phyloP scores from a whole-genome alignment of 1,284 basidiomycete genomes.

The Apiotrichum sp. region DNA sequence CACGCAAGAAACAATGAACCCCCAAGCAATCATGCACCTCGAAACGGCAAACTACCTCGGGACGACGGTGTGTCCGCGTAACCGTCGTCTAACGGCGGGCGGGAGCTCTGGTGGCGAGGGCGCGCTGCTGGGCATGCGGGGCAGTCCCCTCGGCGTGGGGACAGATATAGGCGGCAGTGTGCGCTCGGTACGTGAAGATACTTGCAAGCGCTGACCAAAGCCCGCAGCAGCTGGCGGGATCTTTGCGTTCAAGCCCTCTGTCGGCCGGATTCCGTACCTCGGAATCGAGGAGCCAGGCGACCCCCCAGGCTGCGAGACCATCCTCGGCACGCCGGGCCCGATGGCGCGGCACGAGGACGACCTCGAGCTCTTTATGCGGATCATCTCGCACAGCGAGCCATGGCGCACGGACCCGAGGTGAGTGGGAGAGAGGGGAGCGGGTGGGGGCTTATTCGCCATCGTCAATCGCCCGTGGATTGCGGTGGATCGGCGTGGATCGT shows the following conservation, averaged over 20 bases:
- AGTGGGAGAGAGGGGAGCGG: too few species aligned
- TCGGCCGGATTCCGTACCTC: slow-evolving; percentile 35
- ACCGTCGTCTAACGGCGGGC: slow-evolving; percentile 40
- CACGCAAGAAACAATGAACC: slow-evolving; percentile 13
- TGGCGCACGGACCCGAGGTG: slow-evolving; percentile 19
- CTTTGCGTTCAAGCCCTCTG: slow-evolving; percentile 40
- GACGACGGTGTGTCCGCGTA: slow-evolving; percentile 43
- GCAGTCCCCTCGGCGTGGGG: slow-evolving; percentile 31
- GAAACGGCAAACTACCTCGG: slow-evolving; percentile 34
- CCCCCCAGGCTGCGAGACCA: slow-evolving; percentile 29
- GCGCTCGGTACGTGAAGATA: slow-evolving; percentile 20
- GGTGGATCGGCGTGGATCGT: too few species aligned
- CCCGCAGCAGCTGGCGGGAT: slow-evolving; percentile 36
- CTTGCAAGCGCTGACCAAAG: neutral
- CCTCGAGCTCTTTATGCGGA: slow-evolving; percentile 35
- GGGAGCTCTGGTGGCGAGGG: slow-evolving; percentile 48
- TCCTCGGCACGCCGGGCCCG: slow-evolving; percentile 37
- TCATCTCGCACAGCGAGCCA: slow-evolving; percentile 27
- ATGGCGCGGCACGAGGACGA: slow-evolving; percentile 36
- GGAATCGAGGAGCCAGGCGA: slow-evolving; percentile 20
- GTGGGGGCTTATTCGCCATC: too few species aligned
- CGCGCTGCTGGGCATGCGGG: slow-evolving; percentile 42
- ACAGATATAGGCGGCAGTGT: slow-evolving; percentile 47
- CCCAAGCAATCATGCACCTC: slow-evolving; percentile 31
- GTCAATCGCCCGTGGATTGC: too few species aligned